Evolutionary conservation across 108 stramenopile genomes (phyloP).

Genomic region (Fragilaria radians): DNA sequence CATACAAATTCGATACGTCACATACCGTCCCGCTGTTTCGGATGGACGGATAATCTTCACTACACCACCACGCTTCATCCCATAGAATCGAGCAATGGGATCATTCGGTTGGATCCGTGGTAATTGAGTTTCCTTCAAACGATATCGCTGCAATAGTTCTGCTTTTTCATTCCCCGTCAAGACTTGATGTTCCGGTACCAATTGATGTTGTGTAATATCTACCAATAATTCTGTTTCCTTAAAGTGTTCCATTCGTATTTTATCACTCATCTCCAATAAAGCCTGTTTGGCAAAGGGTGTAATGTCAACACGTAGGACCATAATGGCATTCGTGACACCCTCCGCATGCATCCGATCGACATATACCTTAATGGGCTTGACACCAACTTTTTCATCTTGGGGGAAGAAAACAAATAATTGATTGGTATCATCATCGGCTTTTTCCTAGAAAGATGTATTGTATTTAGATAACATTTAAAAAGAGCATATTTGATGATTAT

Average conservation of each 20-base stretch:
- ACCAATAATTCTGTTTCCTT: conserved; percentile 96
- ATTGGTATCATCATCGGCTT: conserved; percentile 82
- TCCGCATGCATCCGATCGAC: conserved; percentile 87
- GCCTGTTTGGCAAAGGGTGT: conserved; percentile 94
- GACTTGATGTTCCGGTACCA: conserved; percentile 91
- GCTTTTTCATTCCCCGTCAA: conserved; percentile 89
- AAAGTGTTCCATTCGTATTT: conserved; percentile 93
- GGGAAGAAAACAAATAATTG: conserved; percentile 95
- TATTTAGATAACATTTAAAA: too few species aligned
- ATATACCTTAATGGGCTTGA: conserved; percentile 89
- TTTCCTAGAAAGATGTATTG: too few species aligned
- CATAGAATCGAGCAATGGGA: conserved; percentile 97
- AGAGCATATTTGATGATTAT: too few species aligned
- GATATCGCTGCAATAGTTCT: conserved; percentile 93
- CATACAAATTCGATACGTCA: conserved; percentile 98
- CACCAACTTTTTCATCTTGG: conserved; percentile 93
- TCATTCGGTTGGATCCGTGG: conserved; percentile 98
- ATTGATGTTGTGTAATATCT: conserved; percentile 97
- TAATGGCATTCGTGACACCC: conserved; percentile 77
- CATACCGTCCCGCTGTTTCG: conserved; percentile 99
- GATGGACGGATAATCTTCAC: conserved; percentile 98
- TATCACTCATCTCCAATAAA: conserved; percentile 82
- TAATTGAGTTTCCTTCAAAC: conserved; percentile 95
- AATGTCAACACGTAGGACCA: conserved; percentile 85
- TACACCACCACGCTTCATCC: conserved; percentile 95